A percentile compares a stretch with the other conserved stretches of the same genome.
Conservation (phyloP, 768 basidiomycete species). For the Psilocybe tampanensis region DNA sequence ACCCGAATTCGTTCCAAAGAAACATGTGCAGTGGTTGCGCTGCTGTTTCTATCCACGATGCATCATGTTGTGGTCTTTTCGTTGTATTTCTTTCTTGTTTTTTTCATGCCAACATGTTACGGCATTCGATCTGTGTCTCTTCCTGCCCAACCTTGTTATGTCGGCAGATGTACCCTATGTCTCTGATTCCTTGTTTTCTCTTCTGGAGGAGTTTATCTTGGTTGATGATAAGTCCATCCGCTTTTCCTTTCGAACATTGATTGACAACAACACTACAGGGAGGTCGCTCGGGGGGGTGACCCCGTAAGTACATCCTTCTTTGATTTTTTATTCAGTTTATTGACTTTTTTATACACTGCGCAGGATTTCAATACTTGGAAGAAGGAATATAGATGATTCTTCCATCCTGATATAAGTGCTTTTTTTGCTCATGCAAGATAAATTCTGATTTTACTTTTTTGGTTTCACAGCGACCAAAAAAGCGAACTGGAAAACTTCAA, state of each 20-base stretch:
- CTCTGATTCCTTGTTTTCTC: neutral
- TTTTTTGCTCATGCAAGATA: too few species aligned
- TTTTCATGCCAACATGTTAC: neutral
- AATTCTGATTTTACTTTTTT: too few species aligned
- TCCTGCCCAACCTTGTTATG: neutral
- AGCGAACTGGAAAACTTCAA: too few species aligned
- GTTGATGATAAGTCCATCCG: neutral
- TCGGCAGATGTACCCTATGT: neutral
- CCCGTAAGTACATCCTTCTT: conserved; percentile 11
- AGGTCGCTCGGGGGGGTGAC: conserved; percentile 5
- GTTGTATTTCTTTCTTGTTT: too few species aligned
- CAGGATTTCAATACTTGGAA: too few species aligned
- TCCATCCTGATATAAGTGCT: too few species aligned
- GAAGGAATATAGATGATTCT: too few species aligned
- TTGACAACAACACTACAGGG: neutral
- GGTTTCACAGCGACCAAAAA: too few species aligned
- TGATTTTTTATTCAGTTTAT: neutral
- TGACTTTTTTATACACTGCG: conserved; percentile 2
- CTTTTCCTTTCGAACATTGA: neutral
- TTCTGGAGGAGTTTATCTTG: too few species aligned
- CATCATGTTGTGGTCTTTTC: neutral
- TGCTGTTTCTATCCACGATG: neutral
- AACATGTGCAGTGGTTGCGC: neutral
- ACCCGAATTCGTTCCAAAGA: too few species aligned
- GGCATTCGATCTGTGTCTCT: neutral